Percentiles rank a stretch among this genome's conserved stretches.
Evolutionary conservation across 345 rosid species (phyloP).

Genomic region (Ceriops tagal): DNA sequence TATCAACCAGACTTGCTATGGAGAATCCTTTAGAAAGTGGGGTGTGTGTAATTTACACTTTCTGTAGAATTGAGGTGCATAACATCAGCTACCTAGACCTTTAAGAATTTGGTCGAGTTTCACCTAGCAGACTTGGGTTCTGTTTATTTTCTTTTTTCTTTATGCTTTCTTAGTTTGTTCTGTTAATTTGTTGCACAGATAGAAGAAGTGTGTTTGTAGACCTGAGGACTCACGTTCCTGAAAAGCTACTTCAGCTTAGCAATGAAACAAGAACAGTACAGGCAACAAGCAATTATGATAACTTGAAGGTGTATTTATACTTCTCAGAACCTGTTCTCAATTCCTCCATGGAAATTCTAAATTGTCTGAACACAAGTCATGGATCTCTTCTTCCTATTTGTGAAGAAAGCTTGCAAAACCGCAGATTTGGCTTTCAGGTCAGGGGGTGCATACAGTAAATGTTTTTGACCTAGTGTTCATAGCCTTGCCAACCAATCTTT

Average conservation of each 20-base stretch:
- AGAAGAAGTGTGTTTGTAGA: slow-evolving; percentile 64
- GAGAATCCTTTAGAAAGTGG: too few species aligned
- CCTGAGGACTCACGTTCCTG: slow-evolving; percentile 65
- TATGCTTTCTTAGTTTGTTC: slow-evolving; percentile 8
- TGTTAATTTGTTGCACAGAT: slow-evolving; percentile 45
- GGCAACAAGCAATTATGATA: slow-evolving; percentile 62
- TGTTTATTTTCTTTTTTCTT: not conserved
- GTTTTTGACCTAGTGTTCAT: not conserved
- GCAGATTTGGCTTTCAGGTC: slow-evolving; percentile 78
- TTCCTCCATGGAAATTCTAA: slow-evolving; percentile 58
- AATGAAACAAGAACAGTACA: slow-evolving; percentile 62
- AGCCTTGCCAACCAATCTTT: not conserved
- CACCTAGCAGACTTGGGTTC: not conserved
- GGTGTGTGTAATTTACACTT: not conserved
- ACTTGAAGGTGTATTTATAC: slow-evolving; percentile 67
- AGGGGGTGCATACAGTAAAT: slow-evolving; percentile 11
- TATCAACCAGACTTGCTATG: not conserved
- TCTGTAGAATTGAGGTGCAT: not conserved
- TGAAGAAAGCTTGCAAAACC: slow-evolving; percentile 54
- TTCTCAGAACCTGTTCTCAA: slow-evolving; percentile 77
- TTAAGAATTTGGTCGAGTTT: not conserved
- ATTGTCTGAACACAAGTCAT: slow-evolving; percentile 45
- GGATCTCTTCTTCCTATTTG: slow-evolving; percentile 57
- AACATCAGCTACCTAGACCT: too few species aligned
- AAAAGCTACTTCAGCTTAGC: slow-evolving; percentile 60